A percentile compares a stretch with the other conserved stretches of the same genome.
These are phyloP conservation scores for Myrica gale DNA, from an alignment of 306 rosid genomes.

Conservation along the genomic window DNA sequence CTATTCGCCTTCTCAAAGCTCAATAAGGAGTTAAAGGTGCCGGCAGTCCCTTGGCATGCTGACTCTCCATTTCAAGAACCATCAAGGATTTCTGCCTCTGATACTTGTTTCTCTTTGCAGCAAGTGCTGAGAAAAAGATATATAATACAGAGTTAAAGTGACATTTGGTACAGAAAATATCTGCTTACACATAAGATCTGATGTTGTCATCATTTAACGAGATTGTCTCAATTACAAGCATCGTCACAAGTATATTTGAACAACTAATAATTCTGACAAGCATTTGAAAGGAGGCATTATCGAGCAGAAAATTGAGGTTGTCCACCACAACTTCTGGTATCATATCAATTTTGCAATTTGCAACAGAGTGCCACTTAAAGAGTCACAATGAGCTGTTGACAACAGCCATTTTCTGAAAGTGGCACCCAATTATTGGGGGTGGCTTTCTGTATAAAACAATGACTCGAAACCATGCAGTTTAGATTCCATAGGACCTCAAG, in stretches of 20 bases:
- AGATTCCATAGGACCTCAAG: neutral
- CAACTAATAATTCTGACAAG: neutral
- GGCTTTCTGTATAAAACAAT: too few relatives aligned
- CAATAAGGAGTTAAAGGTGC: slow-evolving; percentile 47
- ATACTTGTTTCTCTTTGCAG: slow-evolving; percentile 82
- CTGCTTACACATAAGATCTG: neutral
- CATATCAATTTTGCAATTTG: neutral
- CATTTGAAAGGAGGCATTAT: neutral
- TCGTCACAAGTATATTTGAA: neutral
- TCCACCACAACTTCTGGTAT: neutral
- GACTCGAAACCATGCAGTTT: neutral
- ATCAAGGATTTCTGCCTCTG: slow-evolving; percentile 86
- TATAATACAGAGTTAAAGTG: slow-evolving; percentile 6
- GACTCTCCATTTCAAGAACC: slow-evolving; percentile 97
- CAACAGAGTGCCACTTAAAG: too few relatives aligned
- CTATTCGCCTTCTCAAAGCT: slow-evolving; percentile 8
- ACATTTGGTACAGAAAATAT: slow-evolving; percentile 15
- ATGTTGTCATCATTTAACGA: neutral
- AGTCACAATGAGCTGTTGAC: neutral
- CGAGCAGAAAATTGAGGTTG: neutral
- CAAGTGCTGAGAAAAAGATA: slow-evolving; percentile 61
- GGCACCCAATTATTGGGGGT: neutral
- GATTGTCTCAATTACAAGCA: neutral
- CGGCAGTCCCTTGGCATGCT: slow-evolving; percentile 81
- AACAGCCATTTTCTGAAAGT: neutral